These are phyloP conservation scores for Eucalyptus erythrocorys DNA, from an alignment of 345 rosid genomes.

Conservation along the genomic window DNA sequence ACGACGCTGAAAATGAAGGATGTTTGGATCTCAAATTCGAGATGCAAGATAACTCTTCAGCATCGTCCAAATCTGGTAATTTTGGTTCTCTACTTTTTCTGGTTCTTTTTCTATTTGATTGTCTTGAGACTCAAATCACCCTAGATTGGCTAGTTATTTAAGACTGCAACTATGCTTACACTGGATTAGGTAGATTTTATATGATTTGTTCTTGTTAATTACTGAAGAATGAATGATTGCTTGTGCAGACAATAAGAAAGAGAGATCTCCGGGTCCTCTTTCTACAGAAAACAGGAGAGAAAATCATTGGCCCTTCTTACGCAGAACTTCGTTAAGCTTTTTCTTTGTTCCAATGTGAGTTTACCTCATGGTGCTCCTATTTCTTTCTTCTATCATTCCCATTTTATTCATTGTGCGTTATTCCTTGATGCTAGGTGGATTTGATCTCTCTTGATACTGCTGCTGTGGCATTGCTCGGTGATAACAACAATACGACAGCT, in stretches of 20 bases:
- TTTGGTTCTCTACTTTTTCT: neutral
- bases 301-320: constrained; percentile 55
- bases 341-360: constrained; percentile 71
- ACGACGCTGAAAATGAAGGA: constrained; percentile 23
- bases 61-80: constrained; percentile 44
- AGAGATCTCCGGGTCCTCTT: neutral
- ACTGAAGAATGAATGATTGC: neutral
- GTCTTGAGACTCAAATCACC: neutral
- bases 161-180: neutral
- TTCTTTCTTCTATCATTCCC: neutral
- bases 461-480: constrained; percentile 51
- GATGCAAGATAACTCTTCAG: constrained; percentile 35
- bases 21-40: constrained; percentile 18
- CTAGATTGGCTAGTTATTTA: neutral
- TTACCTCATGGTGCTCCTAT: neutral
- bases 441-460: constrained; percentile 62
- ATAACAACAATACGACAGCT: constrained; percentile 30
- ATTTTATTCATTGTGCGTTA: neutral
- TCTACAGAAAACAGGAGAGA: constrained; percentile 47
- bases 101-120: neutral
- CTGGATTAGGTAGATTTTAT: neutral
- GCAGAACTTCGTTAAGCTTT: constrained; percentile 75
- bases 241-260: constrained; percentile 13
- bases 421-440: constrained; percentile 25
- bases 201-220: neutral